A percentile compares a stretch with the other conserved stretches of the same genome.
phyloP scores from a whole-genome alignment of 345 rosid species.

The Theobroma cacao region DNA sequence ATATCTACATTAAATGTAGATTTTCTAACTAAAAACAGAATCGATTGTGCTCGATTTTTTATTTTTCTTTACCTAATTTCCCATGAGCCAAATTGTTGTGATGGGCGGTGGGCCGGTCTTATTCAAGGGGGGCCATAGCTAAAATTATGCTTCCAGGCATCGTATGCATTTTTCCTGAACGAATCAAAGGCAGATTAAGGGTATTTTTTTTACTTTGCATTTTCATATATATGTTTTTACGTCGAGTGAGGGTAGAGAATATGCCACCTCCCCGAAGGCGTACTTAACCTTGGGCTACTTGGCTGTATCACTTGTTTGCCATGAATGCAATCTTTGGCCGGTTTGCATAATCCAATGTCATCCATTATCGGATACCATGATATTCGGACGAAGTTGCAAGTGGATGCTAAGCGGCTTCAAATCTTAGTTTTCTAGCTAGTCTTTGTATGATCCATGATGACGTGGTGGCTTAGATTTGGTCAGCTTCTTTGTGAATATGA shows the following conservation, averaged over 20 bases:
- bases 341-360: neutral
- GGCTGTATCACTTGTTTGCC: neutral
- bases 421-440: neutral
- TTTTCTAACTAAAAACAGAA: neutral
- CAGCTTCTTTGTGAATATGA: neutral
- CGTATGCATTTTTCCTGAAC: neutral
- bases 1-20: neutral
- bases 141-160: neutral
- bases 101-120: conserved; percentile 2
- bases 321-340: conserved; percentile 3
- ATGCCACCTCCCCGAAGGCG: neutral
- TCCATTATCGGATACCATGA: neutral
- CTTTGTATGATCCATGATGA: neutral
- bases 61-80: neutral
- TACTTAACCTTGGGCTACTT: neutral
- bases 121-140: neutral
- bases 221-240: neutral
- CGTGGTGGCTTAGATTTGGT: neutral
- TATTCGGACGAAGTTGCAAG: conserved; percentile 1
- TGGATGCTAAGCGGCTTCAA: neutral
- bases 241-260: neutral
- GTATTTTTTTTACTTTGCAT: neutral
- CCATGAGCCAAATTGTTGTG: neutral
- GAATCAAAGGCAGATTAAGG: neutral
- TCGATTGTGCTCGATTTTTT: neutral